Evolutionary conservation across 352 stramenopile genomes (phyloP), one percentile per base, ranked within the genome.

Genomic region (Phytopythium chamaehyphon): DNA sequence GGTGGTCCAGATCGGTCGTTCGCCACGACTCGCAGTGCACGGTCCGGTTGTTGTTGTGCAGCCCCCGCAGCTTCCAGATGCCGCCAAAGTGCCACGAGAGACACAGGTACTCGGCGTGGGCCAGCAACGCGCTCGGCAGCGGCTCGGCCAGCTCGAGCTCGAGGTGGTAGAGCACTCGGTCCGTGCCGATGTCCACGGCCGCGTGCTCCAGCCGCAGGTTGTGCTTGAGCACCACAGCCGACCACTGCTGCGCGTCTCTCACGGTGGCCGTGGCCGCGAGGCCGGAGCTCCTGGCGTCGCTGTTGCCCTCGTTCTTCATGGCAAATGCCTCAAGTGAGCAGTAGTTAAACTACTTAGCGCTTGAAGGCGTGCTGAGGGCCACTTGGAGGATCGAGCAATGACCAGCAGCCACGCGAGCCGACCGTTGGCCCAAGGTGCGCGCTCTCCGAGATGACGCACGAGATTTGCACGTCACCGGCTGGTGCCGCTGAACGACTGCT

Each of bases 81-180:
- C 71, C 74, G 7, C 71, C 71, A 21, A 79, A 57, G 1, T 68
- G 71, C 66, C 69, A 81, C 21, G 65, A 65, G 33, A 86, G 54
- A 35, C 66, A 75, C 21, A 86, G 26, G 37, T 67, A 83, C 51
- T 76, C 62, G 3, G 52, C 54, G 62, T 79, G 62, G 14, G 59
- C 46, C 6, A 71, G 54, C 19, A 68, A 62, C 2, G 61, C 5
- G 9, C 53, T 33, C 2, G 74, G 69, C 24, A 86, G 59, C 40
- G 74, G 64, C 39, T 64, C 39, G 24, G 63, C 55, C 26, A 86
- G 47, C 43, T 79, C 67, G 16, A 70, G 47, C 35, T 76, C 55
- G 31, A 85, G 61, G 19, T 77, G 64, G 42, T 79, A 83, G 15
- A 81, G 52, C 15, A 81, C 48, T 18, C 66, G 68, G 51, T 83